Base-by-base conservation (phyloP, 306 rosid genomes). In the Corylus americana region DNA sequence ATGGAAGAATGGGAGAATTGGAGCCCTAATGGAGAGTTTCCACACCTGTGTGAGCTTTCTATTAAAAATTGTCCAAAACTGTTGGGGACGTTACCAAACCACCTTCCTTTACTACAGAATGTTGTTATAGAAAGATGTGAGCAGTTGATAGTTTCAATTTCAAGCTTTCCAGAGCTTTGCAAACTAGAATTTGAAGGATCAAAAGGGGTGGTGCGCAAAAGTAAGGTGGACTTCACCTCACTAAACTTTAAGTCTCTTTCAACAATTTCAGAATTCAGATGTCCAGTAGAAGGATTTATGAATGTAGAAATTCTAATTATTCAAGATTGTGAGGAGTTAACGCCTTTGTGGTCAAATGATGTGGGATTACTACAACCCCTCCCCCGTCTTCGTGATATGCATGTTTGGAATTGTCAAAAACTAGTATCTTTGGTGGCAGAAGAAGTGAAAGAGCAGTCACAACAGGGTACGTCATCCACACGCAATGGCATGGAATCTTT, bases 1-100 rank as follows among this genome's bases (percentile, higher is more conserved):
- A 77, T 77, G 80, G 5, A 35, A 0, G 11, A 54, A 20, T 77
- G 80, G 74, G 71, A 77, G 14, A 14, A 0, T 1, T 77, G 80
- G 80, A 1, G 16, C 22, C 63, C 35, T 31, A 18, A 64, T 0
- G 74, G 74, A 3, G 73, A 3, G 12, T 77, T 77, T 27, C 7
- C 74, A 2, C 14, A 11, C 17, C 8, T 77, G 0, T 0, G 39
- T 17, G 3, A 6, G 51, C 79, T 76, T 50, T 63, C 31, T 2
- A 10, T 76, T 25, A 6, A 2, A 13, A 29, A 13, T 4, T 76
- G 82, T 20, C 54, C 77, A 22, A 50, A 50, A 22, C 17, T 78
- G 61, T 17, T 29, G 31, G 70, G 55, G 17, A 31, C 5, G 22
- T 37, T 78, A 70, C 71, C 81, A 16, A 27, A 57, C 4, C 22